Base-by-base conservation (phyloP, 441 rosid species). In the Syzygium malaccense region DNA sequence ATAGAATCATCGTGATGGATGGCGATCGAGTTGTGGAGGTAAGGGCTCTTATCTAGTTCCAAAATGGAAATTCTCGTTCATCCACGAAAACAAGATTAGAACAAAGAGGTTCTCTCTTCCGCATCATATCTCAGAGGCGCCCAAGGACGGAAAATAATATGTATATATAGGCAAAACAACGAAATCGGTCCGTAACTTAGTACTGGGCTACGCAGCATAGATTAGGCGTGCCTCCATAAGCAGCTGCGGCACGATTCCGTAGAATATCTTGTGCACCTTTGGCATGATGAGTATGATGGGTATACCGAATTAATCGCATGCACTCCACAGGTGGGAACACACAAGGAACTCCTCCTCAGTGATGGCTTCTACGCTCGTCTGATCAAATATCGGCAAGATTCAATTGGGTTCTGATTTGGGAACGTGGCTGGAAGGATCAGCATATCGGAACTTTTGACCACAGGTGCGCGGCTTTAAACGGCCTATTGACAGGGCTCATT, bases 1-100 rank as follows among this genome's bases (percentile, higher is more conserved):
- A 92, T 85, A 91, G 79, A 87, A 91, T 93, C 54, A 87, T 92
- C 53, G 91, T 92, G 55, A 91, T 93, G 91, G 89, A 93, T 85
- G 33, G 71, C 5, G 93, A 93, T 79, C 90, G 25, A 88, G 86
- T 91, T 66, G 85, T 89, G 7, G 93, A 92, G 94, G 94, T 92
- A 45, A 57, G 87, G 20, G 41, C 79, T 30, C 30, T 60, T 10
- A 19, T 41, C 66, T 71, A 51, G 83, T 1, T 75, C 17, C 83
- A 37, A 18, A 11, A 6, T 20, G 51, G 18, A 37, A 12, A 75
- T 75, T 41, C 17, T 75, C 83, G 12, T 23, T 75, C 83, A 68
- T 68, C 79, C 79, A 19, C 18, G 14, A 33, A 30, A 33, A 20
- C 79, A 33, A 68, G 79, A 68, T 26, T 68, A 68, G 0, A 68